A percentile compares a stretch with the other conserved stretches of the same genome.
These are phyloP conservation scores for Penicillium antarcticum DNA, from an alignment of 495 filamentous ascomycete genomes.

Conservation along the genomic window DNA sequence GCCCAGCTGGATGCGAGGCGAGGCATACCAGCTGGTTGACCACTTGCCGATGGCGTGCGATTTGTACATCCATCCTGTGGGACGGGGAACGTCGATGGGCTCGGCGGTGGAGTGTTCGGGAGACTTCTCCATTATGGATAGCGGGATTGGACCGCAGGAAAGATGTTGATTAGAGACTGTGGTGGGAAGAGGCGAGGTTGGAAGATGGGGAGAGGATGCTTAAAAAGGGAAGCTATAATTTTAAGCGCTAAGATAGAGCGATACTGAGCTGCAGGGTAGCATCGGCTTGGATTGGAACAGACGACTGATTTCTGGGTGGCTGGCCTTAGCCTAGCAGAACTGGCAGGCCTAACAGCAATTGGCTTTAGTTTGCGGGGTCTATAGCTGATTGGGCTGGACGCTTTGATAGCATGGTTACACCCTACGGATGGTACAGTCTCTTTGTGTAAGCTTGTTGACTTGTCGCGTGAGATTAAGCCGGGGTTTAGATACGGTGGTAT, in stretches of 20 bases:
- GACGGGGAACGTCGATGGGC: conserved; percentile 7
- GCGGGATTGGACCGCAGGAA: background rate
- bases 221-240: background rate
- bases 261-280: conserved; percentile 5
- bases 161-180: background rate
- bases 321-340: background rate
- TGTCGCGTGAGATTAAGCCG: conserved; percentile 5
- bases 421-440: conserved; percentile 2
- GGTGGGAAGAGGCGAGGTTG: background rate
- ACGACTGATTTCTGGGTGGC: background rate
- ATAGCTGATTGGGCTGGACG: conserved; percentile 1
- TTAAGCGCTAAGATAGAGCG: background rate
- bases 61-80: conserved; percentile 50
- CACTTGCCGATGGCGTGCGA: conserved; percentile 42
- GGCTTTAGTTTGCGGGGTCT: background rate
- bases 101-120: conserved; percentile 6
- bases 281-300: background rate
- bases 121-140: conserved; percentile 15
- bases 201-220: background rate
- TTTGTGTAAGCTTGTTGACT: background rate
- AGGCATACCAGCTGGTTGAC: conserved; percentile 66
- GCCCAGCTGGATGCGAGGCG: conserved; percentile 54
- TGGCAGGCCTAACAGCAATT: too few species aligned
- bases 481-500: conserved; percentile 7
- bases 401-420: conserved; percentile 27